These are phyloP conservation scores for Trichomonascaceae sp. DNA, from an alignment of 1,139 yeast genomes.

Conservation along the genomic window DNA sequence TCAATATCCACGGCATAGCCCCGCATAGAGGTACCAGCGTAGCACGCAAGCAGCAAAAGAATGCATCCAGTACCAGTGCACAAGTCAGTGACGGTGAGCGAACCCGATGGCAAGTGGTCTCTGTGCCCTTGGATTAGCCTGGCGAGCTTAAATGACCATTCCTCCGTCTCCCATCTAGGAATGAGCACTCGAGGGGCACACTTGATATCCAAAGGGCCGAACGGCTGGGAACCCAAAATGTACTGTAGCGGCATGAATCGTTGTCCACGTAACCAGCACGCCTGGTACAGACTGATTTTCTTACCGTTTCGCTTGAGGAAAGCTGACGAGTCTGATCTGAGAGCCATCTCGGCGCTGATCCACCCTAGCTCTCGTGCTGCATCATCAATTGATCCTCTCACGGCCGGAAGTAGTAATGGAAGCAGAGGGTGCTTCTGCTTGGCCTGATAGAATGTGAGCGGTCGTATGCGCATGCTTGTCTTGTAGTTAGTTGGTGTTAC, in stretches of 20 bases:
- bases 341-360: conserved; percentile 28
- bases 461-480: conserved; percentile 6
- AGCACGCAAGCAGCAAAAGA: conserved; percentile 34
- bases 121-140: conserved; percentile 14
- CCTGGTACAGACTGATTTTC: conserved; percentile 10
- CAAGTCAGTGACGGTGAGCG: conserved; percentile 41
- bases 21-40: conserved; percentile 23
- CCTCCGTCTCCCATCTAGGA: conserved; percentile 95
- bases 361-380: conserved; percentile 37
- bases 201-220: conserved; percentile 49
- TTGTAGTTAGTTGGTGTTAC: too few relatives aligned
- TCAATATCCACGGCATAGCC: conserved; percentile 40
- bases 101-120: conserved; percentile 8
- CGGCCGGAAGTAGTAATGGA: conserved; percentile 14
- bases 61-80: conserved; percentile 93
- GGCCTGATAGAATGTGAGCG: conserved; percentile 8
- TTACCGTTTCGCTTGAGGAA: too few relatives aligned
- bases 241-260: conserved; percentile 63
- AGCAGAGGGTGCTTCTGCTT: conserved; percentile 10
- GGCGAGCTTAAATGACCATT: conserved; percentile 51
- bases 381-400: conserved; percentile 11
- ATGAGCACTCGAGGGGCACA: conserved; percentile 62
- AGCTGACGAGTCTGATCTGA: too few relatives aligned
- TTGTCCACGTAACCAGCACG: conserved; percentile 18
- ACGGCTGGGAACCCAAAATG: conserved; percentile 75